Base-by-base conservation (phyloP, 1,139 yeast genomes). In the Pichia sp. region DNA sequence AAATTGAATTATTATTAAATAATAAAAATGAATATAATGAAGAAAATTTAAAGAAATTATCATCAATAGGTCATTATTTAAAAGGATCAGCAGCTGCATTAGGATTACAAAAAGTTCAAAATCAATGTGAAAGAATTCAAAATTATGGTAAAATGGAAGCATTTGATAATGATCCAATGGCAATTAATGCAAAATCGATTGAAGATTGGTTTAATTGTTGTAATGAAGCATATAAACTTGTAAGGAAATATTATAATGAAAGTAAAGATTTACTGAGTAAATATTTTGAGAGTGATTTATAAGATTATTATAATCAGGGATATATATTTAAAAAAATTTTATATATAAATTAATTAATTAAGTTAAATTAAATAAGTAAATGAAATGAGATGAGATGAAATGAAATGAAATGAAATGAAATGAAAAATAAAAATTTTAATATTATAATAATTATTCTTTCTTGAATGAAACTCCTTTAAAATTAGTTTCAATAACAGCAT, bases 51-150 rank as follows among this genome's bases (percentile, higher is more conserved):
- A 74, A 69, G 34, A 72, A 78, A 50, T 69, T 92, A 50, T 83
- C 92, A 25, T 71, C 80, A 22, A 69, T 86, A 53, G 98, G 98
- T 26, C 98, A 92, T 63, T 92, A 87, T 62, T 71, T 92, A 51
- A 94, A 94, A 63, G 98, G 98, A 38, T 83, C 95, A 10, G 95
- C 97, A 1, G 96, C 97, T 3, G 94, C 97, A 1, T 70, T 94
- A 50, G 98, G 98, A 1, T 72, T 92, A 47, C 78, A 78, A 37
- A 78, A 81, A 52, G 85, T 92, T 45, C 87, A 92, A 51, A 76
- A 79, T 58, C 85, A 87, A 56, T 92, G 98, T 66, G 98, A 90
- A 64, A 73, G 92, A 57, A 89, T 92, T 53, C 98, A 92, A 64
- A 87, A 90, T 62, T 79, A 86, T 56, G 97, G 96, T n/a, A 68